These are phyloP conservation scores for Nemania serpens DNA, from an alignment of 2,329 filamentous ascomycete genomes.

Conservation along the genomic window DNA sequence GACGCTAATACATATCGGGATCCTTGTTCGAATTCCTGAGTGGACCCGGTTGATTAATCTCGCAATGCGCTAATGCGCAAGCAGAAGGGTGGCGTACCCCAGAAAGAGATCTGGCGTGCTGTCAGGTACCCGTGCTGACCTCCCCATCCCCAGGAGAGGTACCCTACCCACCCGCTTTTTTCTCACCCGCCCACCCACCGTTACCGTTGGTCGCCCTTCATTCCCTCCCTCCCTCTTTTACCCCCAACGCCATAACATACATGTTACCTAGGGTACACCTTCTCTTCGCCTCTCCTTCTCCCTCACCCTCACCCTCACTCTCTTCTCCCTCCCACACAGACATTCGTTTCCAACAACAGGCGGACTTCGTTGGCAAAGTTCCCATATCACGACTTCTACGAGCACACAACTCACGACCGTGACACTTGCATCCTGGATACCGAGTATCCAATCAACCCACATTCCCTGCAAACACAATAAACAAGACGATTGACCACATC, in stretches of 20 bases:
- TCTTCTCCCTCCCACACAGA: slow-evolving; percentile 14
- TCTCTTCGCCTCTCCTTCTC: slow-evolving; percentile 20
- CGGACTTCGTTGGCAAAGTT: slow-evolving; percentile 44
- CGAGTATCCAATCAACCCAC: slow-evolving; percentile 37
- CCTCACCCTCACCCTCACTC: slow-evolving; percentile 5
- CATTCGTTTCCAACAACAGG: slow-evolving; percentile 32
- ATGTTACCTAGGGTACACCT: not conserved
- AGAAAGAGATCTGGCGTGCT: slow-evolving; percentile 15
- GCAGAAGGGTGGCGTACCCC: slow-evolving; percentile 11
- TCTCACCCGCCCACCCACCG: slow-evolving; percentile 18
- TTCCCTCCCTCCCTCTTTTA: slow-evolving; percentile 26
- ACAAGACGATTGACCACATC: slow-evolving; percentile 17
- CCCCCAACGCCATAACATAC: slow-evolving; percentile 8
- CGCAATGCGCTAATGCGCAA: slow-evolving; percentile 21
- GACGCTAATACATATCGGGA: slow-evolving; percentile 19
- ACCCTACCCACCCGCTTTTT: slow-evolving; percentile 18
- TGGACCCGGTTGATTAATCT: slow-evolving; percentile 19
- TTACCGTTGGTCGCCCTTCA: no score
- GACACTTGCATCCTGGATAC: slow-evolving; percentile 33
- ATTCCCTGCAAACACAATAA: slow-evolving; percentile 32
- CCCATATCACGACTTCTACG: slow-evolving; percentile 35
- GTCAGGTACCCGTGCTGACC: slow-evolving; percentile 36
- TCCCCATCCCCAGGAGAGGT: slow-evolving; percentile 18
- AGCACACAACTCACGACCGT: slow-evolving; percentile 21
- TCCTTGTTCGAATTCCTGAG: slow-evolving; percentile 19